Base-by-base conservation (phyloP, 441 rosid species). In the Biscutella auriculata region DNA sequence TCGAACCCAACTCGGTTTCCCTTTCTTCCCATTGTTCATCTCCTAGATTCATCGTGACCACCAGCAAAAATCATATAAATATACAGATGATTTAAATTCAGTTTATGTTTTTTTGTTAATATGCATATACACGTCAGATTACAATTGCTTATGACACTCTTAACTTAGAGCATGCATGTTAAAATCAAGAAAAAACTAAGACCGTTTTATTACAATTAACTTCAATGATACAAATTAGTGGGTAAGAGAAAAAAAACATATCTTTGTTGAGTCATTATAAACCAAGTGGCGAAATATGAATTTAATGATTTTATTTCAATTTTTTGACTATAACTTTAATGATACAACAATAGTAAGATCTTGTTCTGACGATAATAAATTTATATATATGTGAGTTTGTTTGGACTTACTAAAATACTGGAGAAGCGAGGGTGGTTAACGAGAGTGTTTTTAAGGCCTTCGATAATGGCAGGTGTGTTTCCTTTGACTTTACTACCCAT, bases 361-460 rank as follows among this genome's bases (percentile, higher is more conserved):
- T 17, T 9, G 16, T 42, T 19, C 4, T 10, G 11, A 9, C 7
- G 37, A 6, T 36, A 16, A 10, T 37, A 23, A 45, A 32, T 9
- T 5, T 26, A 2, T 28, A 5, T 9, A 6, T 3, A 28, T 17
- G 48, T 48, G 19, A 60, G 45, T 53, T 17, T 33, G 26, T 25
- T 45, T 51, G 36, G 39, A 36, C 65, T 32, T 70, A 80, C 91
- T 77, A 80, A 73, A 16, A 73, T 80, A 74, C 82, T 82, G 12
- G 83, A 76, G 74, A 85, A 88, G 50, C 96, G 96, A 70, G 94
- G 96, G 59, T 85, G 94, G 35, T 71, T 75, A 17, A 66, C 71
- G 65, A 80, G 56, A 32, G 82, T 77, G 9, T 79, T 70, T 48
- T 65, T 35, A 34, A 83, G 58, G 32, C 90, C 86, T 0, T 63